Conservation (phyloP, 208 protist genomes). For the Leishmania arabica region DNA sequence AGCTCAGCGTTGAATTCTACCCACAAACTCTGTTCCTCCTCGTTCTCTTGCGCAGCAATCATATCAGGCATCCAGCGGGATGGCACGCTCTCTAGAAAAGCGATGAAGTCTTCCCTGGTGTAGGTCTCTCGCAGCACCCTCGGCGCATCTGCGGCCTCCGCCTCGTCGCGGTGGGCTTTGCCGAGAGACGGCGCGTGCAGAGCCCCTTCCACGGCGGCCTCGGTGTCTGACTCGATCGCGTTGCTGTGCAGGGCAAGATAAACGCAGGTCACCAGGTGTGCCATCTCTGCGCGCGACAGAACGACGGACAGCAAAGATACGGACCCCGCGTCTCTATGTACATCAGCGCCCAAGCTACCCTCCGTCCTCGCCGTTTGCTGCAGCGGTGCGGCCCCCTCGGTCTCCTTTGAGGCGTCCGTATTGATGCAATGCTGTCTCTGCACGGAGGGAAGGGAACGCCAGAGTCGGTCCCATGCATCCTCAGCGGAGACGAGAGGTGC, state of each 20-base stretch:
- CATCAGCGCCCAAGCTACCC: conserved; percentile 4
- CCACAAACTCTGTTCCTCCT: conserved; percentile 13
- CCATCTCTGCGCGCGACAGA: conserved; percentile 57
- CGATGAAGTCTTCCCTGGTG: conserved; percentile 38
- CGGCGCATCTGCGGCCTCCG: neutral
- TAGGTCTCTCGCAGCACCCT: conserved; percentile 27
- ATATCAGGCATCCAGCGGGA: conserved; percentile 51
- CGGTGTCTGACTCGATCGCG: conserved; percentile 45
- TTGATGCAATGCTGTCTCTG: conserved; percentile 1
- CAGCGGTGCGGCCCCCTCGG: neutral
- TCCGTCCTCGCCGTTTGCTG: neutral
- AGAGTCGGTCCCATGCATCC: conserved; percentile 63
- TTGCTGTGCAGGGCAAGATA: conserved; percentile 73
- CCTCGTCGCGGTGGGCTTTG: neutral
- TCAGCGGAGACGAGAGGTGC: conserved; percentile 28
- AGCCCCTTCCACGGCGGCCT: conserved; percentile 31
- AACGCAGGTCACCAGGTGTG: conserved; percentile 56
- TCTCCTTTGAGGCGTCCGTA: neutral
- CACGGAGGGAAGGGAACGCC: conserved; percentile 61
- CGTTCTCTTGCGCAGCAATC: conserved; percentile 18
- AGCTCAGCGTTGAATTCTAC: conserved; percentile 50
- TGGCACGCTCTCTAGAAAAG: conserved; percentile 51
- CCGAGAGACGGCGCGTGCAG: conserved; percentile 20
- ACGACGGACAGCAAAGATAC: conserved; percentile 14
- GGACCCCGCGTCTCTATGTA: conserved; percentile 18